Conservation (phyloP, 345 rosid genomes). For the Sonneratia alba region DNA sequence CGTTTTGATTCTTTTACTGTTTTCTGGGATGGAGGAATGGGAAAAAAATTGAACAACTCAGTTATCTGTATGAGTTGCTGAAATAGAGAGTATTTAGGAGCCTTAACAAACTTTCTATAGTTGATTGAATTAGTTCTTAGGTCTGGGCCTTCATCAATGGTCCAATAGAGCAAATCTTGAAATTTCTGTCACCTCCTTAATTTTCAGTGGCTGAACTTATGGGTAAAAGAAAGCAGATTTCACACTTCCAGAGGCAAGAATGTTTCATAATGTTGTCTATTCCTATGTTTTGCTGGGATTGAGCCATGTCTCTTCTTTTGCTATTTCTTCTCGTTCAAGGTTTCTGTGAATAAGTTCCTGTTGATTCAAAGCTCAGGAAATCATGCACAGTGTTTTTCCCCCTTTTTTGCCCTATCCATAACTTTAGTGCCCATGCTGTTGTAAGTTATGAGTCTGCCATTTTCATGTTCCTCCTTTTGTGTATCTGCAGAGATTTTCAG, state of each 20-base stretch:
- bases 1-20: background rate
- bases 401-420: background rate
- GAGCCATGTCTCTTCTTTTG: background rate
- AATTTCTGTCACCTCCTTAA: background rate
- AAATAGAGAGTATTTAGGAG: background rate
- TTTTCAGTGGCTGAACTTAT: background rate
- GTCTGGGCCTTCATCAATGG: background rate
- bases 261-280: background rate
- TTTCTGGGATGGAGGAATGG: background rate
- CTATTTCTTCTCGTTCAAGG: background rate
- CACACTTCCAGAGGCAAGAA: background rate
- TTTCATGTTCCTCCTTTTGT: background rate
- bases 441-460: background rate
- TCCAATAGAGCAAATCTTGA: background rate
- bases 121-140: background rate
- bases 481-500: constrained; percentile 4
- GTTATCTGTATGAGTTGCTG: background rate
- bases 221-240: background rate
- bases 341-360: background rate
- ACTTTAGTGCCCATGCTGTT: background rate
- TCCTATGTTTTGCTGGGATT: background rate
- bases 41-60: background rate
- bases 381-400: background rate
- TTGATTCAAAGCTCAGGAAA: background rate
- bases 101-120: background rate